phyloP scores from a whole-genome alignment of 2,329 filamentous ascomycete genomes.

The Teratosphaeria viscida region DNA sequence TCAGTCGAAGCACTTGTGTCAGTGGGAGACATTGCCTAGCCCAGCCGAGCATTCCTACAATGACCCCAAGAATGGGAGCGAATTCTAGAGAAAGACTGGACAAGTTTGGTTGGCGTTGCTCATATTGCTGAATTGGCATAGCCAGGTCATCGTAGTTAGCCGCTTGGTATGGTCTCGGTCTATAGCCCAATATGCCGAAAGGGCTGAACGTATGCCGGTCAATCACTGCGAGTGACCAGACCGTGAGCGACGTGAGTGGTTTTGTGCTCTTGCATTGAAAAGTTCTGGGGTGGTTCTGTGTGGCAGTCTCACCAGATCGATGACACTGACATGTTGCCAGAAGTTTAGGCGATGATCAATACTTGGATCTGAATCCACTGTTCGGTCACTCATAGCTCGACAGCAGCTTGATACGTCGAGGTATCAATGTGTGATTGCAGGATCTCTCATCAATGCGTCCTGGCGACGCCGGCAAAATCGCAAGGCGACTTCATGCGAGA shows the following conservation, averaged over 20 bases:
- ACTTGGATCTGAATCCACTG: too few species aligned
- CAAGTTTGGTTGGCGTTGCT: background rate
- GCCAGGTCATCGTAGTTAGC: background rate
- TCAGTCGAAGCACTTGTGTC: background rate
- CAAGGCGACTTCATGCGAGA: too few species aligned
- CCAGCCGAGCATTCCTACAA: background rate
- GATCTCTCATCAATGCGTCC: too few species aligned
- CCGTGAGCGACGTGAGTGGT: background rate
- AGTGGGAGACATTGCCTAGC: background rate
- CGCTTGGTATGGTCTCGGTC: background rate
- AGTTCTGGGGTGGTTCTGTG: background rate
- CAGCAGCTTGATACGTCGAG: too few species aligned
- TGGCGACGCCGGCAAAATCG: too few species aligned
- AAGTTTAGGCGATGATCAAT: too few species aligned
- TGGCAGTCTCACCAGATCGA: background rate
- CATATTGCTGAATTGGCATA: background rate
- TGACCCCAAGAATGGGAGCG: background rate
- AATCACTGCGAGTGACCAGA: background rate
- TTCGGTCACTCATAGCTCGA: too few species aligned
- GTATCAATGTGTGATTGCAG: too few species aligned
- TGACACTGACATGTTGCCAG: background rate
- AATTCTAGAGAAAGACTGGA: background rate
- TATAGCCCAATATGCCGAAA: background rate
- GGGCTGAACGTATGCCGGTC: background rate
- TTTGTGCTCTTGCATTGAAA: background rate